These are phyloP conservation scores for Piromyces finnis DNA, from an alignment of 192 early-diverging fungal genomes.

Conservation along the genomic window DNA sequence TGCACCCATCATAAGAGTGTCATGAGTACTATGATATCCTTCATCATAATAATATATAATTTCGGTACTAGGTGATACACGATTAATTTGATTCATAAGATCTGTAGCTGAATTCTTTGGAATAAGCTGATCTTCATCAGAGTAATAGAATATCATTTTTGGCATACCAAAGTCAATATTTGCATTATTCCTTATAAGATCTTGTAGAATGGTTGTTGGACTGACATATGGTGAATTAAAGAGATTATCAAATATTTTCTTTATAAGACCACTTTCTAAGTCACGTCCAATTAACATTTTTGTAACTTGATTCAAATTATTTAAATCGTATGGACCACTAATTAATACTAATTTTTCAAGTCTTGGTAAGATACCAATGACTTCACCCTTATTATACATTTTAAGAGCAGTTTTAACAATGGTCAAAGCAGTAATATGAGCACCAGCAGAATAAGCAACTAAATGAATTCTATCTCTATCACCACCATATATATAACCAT, in stretches of 20 bases:
- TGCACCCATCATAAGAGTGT: neutral
- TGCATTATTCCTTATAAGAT: neutral
- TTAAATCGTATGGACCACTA: neutral
- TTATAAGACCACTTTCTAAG: neutral
- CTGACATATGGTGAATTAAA: neutral
- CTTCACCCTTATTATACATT: neutral
- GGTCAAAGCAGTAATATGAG: neutral
- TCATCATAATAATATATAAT: neutral
- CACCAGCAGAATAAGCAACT: neutral
- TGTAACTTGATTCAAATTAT: neutral
- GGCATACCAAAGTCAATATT: neutral
- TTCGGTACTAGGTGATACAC: neutral
- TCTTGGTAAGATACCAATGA: neutral
- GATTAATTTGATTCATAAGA: neutral
- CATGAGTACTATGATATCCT: neutral
- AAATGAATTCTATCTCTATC: neutral
- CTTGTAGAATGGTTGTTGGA: neutral
- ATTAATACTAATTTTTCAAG: neutral
- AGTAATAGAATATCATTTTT: neutral
- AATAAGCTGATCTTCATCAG: neutral
- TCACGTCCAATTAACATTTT: neutral
- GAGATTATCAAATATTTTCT: neutral
- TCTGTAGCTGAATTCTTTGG: neutral
- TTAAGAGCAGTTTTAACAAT: neutral
- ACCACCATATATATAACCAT: neutral